phyloP scores from a whole-genome alignment of 768 basidiomycete species.

The Trametes cingulata region DNA sequence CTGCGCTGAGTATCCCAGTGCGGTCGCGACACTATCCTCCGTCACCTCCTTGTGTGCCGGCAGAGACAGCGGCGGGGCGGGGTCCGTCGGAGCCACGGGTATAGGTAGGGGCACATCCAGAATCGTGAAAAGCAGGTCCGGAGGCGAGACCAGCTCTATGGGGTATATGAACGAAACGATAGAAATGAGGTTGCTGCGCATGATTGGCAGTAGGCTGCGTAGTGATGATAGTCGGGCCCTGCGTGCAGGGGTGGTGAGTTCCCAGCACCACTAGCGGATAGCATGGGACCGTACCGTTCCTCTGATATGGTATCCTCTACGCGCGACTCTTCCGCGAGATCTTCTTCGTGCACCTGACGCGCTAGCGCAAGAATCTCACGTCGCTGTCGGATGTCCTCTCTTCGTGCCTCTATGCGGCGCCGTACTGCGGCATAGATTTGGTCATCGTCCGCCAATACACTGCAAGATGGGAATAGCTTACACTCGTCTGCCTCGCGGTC shows the following conservation, averaged over 20 bases:
- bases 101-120: slow-evolving; percentile 89
- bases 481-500: slow-evolving; percentile 18
- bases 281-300: slow-evolving; percentile 8
- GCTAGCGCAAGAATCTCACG: slow-evolving; percentile 49
- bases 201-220: slow-evolving; percentile 48
- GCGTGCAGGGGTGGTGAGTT: slow-evolving; percentile 23
- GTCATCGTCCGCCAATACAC: background rate
- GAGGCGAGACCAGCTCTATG: slow-evolving; percentile 81
- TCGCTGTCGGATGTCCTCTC: slow-evolving; percentile 46
- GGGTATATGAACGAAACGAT: slow-evolving; percentile 80
- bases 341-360: slow-evolving; percentile 38
- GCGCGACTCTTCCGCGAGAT: slow-evolving; percentile 43
- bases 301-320: slow-evolving; percentile 18
- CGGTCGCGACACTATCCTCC: slow-evolving; percentile 86
- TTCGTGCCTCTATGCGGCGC: slow-evolving; percentile 44
- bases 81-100: slow-evolving; percentile 68
- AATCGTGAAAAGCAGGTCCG: slow-evolving; percentile 89
- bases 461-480: slow-evolving; percentile 6
- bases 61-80: slow-evolving; percentile 78
- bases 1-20: slow-evolving; percentile 89
- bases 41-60: slow-evolving; percentile 68
- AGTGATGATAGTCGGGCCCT: slow-evolving; percentile 53
- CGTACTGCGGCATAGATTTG: slow-evolving; percentile 39
- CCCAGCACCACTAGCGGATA: slow-evolving; percentile 8
- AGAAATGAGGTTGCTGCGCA: slow-evolving; percentile 65